phyloP scores from a whole-genome alignment of 352 stramenopile genomes.

The Pythium myriotylum region DNA sequence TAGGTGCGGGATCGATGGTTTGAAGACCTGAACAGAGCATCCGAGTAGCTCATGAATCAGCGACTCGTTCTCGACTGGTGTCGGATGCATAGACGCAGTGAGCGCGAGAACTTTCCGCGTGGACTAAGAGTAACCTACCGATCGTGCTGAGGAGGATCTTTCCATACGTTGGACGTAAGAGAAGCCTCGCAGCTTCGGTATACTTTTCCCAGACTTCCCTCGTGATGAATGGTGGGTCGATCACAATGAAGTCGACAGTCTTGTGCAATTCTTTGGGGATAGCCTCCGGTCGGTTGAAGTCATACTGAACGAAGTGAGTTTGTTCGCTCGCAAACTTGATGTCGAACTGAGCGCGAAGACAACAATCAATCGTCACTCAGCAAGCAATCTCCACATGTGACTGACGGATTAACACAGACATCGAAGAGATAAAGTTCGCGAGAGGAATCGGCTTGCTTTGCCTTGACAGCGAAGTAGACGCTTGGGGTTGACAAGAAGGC shows the following conservation, averaged over 20 bases:
- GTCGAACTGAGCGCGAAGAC: slow-evolving; percentile 65
- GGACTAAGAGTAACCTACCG: slow-evolving; percentile 36
- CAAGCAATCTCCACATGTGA: too few species aligned
- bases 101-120: neutral
- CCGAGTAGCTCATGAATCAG: slow-evolving; percentile 88
- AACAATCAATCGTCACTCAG: too few species aligned
- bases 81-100: neutral
- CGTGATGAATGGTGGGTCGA: slow-evolving; percentile 96
- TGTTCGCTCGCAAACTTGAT: slow-evolving; percentile 71
- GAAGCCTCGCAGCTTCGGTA: slow-evolving; percentile 55
- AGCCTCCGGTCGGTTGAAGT: slow-evolving; percentile 86
- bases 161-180: slow-evolving; percentile 58
- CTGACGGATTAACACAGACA: too few species aligned
- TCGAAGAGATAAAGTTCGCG: slow-evolving; percentile 88
- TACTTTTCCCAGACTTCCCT: slow-evolving; percentile 92
- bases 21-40: slow-evolving; percentile 69
- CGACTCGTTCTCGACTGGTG: slow-evolving; percentile 81
- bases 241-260: slow-evolving; percentile 91
- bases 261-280: slow-evolving; percentile 55
- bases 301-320: slow-evolving; percentile 81
- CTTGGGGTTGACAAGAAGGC: slow-evolving; percentile 94
- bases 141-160: slow-evolving; percentile 92
- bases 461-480: slow-evolving; percentile 91
- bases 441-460: slow-evolving; percentile 30
- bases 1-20: slow-evolving; percentile 92